Evolutionary conservation across 306 rosid species (phyloP).

Genomic region (Cyamopsis tetragonoloba): DNA sequence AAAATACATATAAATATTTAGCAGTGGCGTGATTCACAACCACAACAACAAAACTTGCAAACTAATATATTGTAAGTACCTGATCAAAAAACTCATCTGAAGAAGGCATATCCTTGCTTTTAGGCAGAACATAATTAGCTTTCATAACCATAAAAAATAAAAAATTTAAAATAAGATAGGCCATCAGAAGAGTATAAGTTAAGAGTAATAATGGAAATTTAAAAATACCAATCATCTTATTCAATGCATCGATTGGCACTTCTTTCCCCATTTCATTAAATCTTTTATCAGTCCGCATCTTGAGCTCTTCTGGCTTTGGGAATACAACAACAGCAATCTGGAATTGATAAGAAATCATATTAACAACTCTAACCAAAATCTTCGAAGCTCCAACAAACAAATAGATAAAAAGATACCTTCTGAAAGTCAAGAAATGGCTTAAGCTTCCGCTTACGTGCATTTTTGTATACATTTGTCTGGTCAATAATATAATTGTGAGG

Average conservation of each 20-base stretch:
- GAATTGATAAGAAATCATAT: neutral
- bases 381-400: constrained; percentile 5
- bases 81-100: constrained; percentile 49
- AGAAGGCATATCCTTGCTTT: constrained; percentile 48
- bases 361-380: neutral
- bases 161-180: too few species aligned
- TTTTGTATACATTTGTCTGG: constrained; percentile 60
- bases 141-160: constrained; percentile 14
- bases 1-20: constrained; percentile 17
- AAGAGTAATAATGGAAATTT: neutral
- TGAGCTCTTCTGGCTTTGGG: constrained; percentile 48
- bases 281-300: constrained; percentile 38
- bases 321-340: constrained; percentile 61
- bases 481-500: constrained; percentile 62
- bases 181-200: neutral
- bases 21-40: neutral
- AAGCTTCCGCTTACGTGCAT: constrained; percentile 54
- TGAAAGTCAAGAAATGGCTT: constrained; percentile 41
- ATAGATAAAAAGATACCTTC: constrained; percentile 36
- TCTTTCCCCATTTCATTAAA: constrained; percentile 49
- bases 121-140: constrained; percentile 55
- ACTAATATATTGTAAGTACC: constrained; percentile 31
- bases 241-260: constrained; percentile 49
- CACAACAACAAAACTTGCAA: neutral
- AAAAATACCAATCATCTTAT: constrained; percentile 49